A percentile compares a stretch with the other conserved stretches of the same genome.
phyloP scores from a whole-genome alignment of 176 grass and related monocot species.

The Tuctoria greenei region DNA sequence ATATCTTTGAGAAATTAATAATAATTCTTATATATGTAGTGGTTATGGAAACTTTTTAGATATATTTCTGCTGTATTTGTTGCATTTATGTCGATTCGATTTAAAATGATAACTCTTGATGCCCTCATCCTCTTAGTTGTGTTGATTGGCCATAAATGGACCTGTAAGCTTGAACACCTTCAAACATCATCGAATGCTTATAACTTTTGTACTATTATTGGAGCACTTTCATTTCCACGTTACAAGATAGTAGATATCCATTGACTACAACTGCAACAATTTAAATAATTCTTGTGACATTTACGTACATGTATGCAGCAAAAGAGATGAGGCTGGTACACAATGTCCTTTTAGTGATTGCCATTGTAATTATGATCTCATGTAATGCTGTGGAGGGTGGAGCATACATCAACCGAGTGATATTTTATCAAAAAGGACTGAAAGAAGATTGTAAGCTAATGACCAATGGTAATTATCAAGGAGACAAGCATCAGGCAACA shows the following conservation, averaged over 20 bases:
- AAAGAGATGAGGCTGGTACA: neutral
- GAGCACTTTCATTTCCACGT: neutral
- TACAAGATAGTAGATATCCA: neutral
- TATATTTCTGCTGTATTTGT: neutral
- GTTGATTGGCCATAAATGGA: neutral
- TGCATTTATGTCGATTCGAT: neutral
- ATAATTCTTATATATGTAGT: neutral
- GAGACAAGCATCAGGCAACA: neutral
- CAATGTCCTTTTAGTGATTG: neutral
- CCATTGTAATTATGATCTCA: constrained; percentile 11
- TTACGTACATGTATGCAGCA: neutral
- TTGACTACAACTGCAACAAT: neutral
- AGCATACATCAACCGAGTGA: neutral
- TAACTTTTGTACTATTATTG: neutral
- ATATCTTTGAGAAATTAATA: no score
- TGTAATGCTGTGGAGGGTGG: neutral
- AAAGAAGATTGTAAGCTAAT: constrained; percentile 20
- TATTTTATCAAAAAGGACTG: constrained; percentile 24
- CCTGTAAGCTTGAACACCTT: no score
- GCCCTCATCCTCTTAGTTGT: neutral
- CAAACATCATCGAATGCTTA: neutral
- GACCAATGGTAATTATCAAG: neutral
- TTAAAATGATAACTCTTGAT: neutral
- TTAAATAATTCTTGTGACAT: neutral
- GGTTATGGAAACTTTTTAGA: neutral